These are phyloP conservation scores for Diaporthe vaccinii DNA, from an alignment of 2,329 filamentous ascomycete genomes.

Conservation along the genomic window DNA sequence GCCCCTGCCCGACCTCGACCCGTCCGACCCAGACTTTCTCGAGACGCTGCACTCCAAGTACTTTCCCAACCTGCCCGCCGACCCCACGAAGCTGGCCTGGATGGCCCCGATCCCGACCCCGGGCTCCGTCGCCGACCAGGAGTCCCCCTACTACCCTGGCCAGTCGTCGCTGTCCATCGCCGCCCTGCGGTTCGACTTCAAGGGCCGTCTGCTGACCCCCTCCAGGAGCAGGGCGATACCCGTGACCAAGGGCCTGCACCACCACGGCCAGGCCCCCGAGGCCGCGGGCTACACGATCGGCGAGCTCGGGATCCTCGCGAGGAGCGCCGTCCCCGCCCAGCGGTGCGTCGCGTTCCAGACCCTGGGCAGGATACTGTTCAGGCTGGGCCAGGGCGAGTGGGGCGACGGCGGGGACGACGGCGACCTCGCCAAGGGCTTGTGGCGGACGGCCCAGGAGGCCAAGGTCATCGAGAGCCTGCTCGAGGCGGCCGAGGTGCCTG, in stretches of 20 bases:
- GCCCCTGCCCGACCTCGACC: conserved; percentile 80
- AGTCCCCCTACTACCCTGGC: conserved; percentile 86
- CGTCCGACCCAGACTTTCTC: conserved; percentile 86
- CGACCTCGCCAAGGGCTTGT: conserved; percentile 82
- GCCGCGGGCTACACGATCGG: conserved; percentile 94
- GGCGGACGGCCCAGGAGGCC: conserved; percentile 82
- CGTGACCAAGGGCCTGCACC: conserved; percentile 85
- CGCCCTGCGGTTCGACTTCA: conserved; percentile 90
- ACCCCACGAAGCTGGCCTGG: conserved; percentile 87
- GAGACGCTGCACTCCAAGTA: conserved; percentile 89
- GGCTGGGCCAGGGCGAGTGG: conserved; percentile 81
- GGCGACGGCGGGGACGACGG: conserved; percentile 76
- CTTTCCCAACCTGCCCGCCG: conserved; percentile 88
- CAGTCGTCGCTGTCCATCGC: conserved; percentile 79
- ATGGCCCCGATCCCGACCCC: conserved; percentile 78
- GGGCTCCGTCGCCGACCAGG: conserved; percentile 72
- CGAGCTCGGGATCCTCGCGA: conserved; percentile 84
- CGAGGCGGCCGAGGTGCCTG: conserved; percentile 77
- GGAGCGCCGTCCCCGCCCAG: conserved; percentile 87
- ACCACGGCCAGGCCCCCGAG: conserved; percentile 92
- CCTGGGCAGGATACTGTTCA: conserved; percentile 85
- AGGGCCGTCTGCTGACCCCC: conserved; percentile 84
- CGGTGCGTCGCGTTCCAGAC: conserved; percentile 94
- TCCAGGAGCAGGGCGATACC: conserved; percentile 80
- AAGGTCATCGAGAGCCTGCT: conserved; percentile 82